phyloP scores from a whole-genome alignment of 2,329 filamentous ascomycete genomes.

The Exophiala sideris region DNA sequence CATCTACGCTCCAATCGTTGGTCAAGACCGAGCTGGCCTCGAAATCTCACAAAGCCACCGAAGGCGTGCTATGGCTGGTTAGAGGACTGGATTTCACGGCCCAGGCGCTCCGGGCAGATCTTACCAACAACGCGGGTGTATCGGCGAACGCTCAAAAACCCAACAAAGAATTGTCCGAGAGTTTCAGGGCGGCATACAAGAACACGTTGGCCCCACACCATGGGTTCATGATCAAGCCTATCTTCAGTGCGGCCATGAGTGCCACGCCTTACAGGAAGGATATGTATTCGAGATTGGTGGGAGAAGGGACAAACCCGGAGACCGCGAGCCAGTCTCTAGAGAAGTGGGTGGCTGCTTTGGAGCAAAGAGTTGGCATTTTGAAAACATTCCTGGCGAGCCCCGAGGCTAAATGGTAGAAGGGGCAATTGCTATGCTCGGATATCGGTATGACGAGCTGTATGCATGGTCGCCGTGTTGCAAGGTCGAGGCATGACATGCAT shows the following conservation, averaged over 20 bases:
- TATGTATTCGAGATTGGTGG: constrained; percentile 81
- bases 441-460: background rate
- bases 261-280: constrained; percentile 90
- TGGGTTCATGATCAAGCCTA: constrained; percentile 80
- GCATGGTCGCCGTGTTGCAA: background rate
- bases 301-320: constrained; percentile 37
- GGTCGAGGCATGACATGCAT: background rate
- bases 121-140: constrained; percentile 40
- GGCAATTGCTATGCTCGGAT: background rate
- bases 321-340: constrained; percentile 64
- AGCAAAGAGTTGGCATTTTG: constrained; percentile 75
- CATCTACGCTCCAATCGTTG: constrained; percentile 80
- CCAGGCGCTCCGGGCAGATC: constrained; percentile 64
- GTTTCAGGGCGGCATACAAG: constrained; percentile 82
- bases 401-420: constrained; percentile 46
- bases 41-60: constrained; percentile 83
- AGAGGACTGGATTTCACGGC: constrained; percentile 95
- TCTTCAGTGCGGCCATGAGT: constrained; percentile 90
- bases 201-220: constrained; percentile 89
- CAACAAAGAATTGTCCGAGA: constrained; percentile 63
- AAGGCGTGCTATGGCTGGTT: constrained; percentile 86
- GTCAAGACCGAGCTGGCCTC: constrained; percentile 81
- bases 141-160: constrained; percentile 20
- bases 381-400: constrained; percentile 58
- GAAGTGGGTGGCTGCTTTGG: constrained; percentile 71